Conservation (phyloP, 2,329 filamentous ascomycete genomes). For the Pyrenochaeta sp. region DNA sequence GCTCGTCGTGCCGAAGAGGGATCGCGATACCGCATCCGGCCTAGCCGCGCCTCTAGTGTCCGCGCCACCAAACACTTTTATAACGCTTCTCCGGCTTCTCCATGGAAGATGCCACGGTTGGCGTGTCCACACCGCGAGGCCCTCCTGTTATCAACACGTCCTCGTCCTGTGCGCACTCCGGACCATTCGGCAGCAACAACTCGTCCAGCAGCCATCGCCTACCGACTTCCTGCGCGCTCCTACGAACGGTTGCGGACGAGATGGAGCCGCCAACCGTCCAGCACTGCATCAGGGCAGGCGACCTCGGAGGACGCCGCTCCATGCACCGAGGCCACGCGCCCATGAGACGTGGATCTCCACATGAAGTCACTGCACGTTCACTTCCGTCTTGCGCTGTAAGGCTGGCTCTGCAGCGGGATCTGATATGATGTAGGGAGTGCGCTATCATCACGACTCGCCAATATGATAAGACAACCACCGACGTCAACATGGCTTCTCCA, state of each 20-base stretch:
- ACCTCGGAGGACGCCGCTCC: constrained; percentile 26
- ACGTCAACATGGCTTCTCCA: neutral
- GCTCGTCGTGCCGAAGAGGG: constrained; percentile 27
- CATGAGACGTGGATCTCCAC: constrained; percentile 27
- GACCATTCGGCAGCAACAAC: constrained; percentile 3
- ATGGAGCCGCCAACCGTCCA: constrained; percentile 7
- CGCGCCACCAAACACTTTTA: constrained; percentile 26
- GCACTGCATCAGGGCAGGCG: constrained; percentile 13
- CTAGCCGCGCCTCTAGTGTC: constrained; percentile 26
- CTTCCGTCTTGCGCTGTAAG: constrained; percentile 14
- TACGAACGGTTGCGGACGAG: constrained; percentile 3
- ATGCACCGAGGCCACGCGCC: constrained; percentile 21
- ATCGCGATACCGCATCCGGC: constrained; percentile 16
- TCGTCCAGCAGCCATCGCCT: neutral
- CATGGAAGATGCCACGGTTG: constrained; percentile 21
- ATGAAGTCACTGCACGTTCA: constrained; percentile 21
- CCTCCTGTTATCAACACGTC: constrained; percentile 21
- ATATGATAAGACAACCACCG: constrained; percentile 3
- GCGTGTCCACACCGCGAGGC: neutral
- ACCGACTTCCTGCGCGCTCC: constrained; percentile 15
- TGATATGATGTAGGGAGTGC: constrained; percentile 8
- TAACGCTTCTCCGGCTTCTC: constrained; percentile 47
- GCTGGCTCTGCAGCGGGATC: constrained; percentile 23
- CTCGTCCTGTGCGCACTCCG: constrained; percentile 9
- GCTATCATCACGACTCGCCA: constrained; percentile 4